Conservation (phyloP, 2,329 filamentous ascomycete genomes). For the Botrytis sinoallii region DNA sequence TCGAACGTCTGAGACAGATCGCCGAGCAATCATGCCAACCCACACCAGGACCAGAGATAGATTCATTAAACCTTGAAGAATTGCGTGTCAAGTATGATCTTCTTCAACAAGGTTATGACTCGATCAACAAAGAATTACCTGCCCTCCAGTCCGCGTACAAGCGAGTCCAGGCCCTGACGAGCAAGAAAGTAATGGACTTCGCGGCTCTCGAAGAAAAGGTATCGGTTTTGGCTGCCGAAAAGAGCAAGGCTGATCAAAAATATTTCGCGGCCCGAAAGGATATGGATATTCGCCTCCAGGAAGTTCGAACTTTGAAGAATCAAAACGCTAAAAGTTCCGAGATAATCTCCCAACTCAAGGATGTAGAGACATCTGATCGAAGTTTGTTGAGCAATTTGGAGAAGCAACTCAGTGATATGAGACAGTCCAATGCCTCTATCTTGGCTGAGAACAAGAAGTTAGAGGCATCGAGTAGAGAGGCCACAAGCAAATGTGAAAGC, state of each 20-base stretch:
- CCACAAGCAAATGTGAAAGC: slow-evolving; percentile 65
- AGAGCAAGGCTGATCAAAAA: slow-evolving; percentile 95
- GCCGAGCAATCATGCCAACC: slow-evolving; percentile 44
- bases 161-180: slow-evolving; percentile 78
- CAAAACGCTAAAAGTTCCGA: slow-evolving; percentile 91
- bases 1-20: slow-evolving; percentile 64
- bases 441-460: slow-evolving; percentile 70
- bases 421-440: slow-evolving; percentile 70
- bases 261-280: slow-evolving; percentile 96
- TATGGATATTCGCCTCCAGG: slow-evolving; percentile 78
- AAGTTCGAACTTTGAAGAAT: slow-evolving; percentile 73
- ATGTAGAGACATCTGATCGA: slow-evolving; percentile 75
- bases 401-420: slow-evolving; percentile 82
- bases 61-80: slow-evolving; percentile 64
- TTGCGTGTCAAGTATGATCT: slow-evolving; percentile 70
- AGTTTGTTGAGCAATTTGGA: slow-evolving; percentile 79
- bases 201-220: slow-evolving; percentile 74
- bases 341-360: slow-evolving; percentile 90
- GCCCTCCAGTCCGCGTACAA: slow-evolving; percentile 90
- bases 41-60: slow-evolving; percentile 48
- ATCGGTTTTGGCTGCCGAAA: slow-evolving; percentile 73
- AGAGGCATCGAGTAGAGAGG: slow-evolving; percentile 70
- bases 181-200: slow-evolving; percentile 82
- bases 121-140: slow-evolving; percentile 82
- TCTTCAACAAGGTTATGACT: slow-evolving; percentile 74